Evolutionary conservation across 371 early-diverging fungal species (phyloP).

Genomic region (Apophysomyces elegans): DNA sequence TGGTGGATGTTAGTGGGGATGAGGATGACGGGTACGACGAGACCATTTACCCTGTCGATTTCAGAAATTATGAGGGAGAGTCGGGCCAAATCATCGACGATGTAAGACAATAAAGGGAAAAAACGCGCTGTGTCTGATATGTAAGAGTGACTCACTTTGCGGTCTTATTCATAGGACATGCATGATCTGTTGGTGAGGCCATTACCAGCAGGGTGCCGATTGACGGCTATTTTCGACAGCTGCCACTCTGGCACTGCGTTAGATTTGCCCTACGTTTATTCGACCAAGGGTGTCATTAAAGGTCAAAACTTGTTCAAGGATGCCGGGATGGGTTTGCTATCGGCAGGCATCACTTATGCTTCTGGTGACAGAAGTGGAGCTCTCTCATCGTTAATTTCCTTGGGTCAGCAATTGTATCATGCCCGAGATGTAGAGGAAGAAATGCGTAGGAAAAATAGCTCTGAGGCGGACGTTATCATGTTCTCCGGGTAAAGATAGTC

Average conservation of each 20-base stretch:
- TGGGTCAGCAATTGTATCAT: slow-evolving; percentile 51
- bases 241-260: slow-evolving; percentile 87
- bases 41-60: slow-evolving; percentile 82
- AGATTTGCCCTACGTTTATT: slow-evolving; percentile 87
- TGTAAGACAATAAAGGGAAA: slow-evolving; percentile 26
- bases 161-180: slow-evolving; percentile 43
- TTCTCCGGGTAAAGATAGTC: slow-evolving; percentile 68
- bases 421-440: slow-evolving; percentile 41
- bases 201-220: slow-evolving; percentile 81
- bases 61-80: slow-evolving; percentile 42
- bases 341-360: slow-evolving; percentile 60
- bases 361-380: slow-evolving; percentile 48
- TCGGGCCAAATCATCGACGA: slow-evolving; percentile 90
- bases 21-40: slow-evolving; percentile 80
- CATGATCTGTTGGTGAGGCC: slow-evolving; percentile 81
- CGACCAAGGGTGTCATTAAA: slow-evolving; percentile 69
- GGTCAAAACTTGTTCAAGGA: slow-evolving; percentile 52
- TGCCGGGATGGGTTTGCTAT: slow-evolving; percentile 52
- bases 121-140: neutral
- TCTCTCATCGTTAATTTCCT: slow-evolving; percentile 45
- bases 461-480: slow-evolving; percentile 82
- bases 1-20: slow-evolving; percentile 74
- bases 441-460: slow-evolving; percentile 47
- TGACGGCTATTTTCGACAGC: slow-evolving; percentile 88
- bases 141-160: neutral